Evolutionary conservation across 73 alveolate species (phyloP).

Genomic region (Blepharisma stoltei): DNA sequence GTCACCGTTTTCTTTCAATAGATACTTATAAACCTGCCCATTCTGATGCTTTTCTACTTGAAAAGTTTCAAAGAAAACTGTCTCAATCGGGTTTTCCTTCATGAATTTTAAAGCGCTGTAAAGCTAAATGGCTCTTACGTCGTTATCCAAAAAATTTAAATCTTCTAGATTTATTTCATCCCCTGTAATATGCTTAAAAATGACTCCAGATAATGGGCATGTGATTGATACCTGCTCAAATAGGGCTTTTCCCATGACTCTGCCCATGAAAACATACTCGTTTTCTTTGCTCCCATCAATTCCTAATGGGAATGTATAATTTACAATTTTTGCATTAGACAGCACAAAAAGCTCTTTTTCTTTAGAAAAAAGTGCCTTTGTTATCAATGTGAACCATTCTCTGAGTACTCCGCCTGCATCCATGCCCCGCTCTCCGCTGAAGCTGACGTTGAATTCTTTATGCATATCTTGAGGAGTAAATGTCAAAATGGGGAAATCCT

Average conservation of each 20-base stretch:
- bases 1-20: conserved; percentile 45
- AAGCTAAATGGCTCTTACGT: conserved; percentile 22
- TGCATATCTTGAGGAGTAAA: not conserved
- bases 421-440: conserved; percentile 44
- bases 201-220: conserved; percentile 39
- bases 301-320: not conserved
- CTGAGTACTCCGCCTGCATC: conserved; percentile 61
- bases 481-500: no score
- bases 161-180: conserved; percentile 13
- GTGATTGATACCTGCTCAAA: conserved; percentile 74
- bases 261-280: conserved; percentile 56
- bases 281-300: not conserved
- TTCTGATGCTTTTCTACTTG: no score
- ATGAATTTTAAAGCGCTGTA: conserved; percentile 31
- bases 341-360: not conserved
- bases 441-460: conserved; percentile 39
- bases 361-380: conserved; percentile 32
- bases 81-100: conserved; percentile 35
- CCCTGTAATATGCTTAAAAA: conserved; percentile 44
- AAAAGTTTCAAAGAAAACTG: no score
- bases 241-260: conserved; percentile 66
- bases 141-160: conserved; percentile 42
- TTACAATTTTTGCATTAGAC: not conserved
- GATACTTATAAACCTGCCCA: no score
- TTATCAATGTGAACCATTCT: conserved; percentile 44